phyloP scores from a whole-genome alignment of 768 basidiomycete genomes.

The Crucibulum laeve region DNA sequence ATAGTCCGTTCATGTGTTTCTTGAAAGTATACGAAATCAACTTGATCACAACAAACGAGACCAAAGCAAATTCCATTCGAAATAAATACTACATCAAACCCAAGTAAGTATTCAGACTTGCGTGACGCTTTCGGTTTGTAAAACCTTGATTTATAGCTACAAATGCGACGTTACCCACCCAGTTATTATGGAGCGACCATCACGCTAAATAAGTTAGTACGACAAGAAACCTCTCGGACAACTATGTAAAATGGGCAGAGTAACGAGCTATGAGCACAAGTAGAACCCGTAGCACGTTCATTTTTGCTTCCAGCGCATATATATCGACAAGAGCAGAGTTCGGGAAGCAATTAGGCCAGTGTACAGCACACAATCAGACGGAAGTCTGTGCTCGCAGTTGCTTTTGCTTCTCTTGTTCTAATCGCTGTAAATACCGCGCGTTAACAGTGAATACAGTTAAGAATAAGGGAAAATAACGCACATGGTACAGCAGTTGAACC shows the following conservation, averaged over 20 bases:
- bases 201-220: not conserved
- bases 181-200: too few species aligned
- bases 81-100: too few species aligned
- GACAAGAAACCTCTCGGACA: constrained; percentile 1
- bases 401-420: constrained; percentile 90
- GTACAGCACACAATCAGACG: too few species aligned
- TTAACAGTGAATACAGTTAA: constrained; percentile 1
- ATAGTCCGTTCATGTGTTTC: too few species aligned
- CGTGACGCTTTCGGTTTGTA: too few species aligned
- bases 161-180: too few species aligned
- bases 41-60: too few species aligned
- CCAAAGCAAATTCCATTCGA: too few species aligned
- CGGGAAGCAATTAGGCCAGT: constrained; percentile 6
- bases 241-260: constrained; percentile 4
- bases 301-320: constrained; percentile 9
- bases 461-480: constrained; percentile 28
- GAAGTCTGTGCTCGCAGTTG: constrained; percentile 44
- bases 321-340: not conserved
- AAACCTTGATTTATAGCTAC: too few species aligned
- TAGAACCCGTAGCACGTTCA: constrained; percentile 11
- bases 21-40: not conserved
- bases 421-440: constrained; percentile 43
- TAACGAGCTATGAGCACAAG: constrained; percentile 19
- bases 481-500: constrained; percentile 85
- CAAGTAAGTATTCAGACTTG: too few species aligned